Conservation (phyloP, 768 basidiomycete species). For the Aureoboletus auriporus region DNA sequence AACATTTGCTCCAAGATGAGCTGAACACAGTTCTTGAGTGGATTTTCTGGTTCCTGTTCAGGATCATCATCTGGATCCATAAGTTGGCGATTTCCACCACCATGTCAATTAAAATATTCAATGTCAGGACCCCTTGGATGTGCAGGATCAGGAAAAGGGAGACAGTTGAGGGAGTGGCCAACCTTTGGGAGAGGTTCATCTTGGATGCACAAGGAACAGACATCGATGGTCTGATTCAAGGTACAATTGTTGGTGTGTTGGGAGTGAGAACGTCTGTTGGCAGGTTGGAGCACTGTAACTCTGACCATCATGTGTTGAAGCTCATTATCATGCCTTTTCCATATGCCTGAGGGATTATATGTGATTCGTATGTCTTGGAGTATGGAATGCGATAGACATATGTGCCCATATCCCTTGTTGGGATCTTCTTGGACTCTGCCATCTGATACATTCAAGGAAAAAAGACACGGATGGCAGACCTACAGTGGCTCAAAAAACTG, state of each 20-base stretch:
- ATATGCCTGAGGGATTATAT: too few relatives aligned
- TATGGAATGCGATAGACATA: background rate
- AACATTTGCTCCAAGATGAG: background rate
- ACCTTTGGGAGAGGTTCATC: background rate
- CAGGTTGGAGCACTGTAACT: too few relatives aligned
- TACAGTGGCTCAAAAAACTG: too few relatives aligned
- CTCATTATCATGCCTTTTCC: too few relatives aligned
- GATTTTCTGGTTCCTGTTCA: background rate
- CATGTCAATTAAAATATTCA: background rate
- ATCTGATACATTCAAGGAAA: conserved; percentile 1
- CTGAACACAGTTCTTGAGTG: background rate
- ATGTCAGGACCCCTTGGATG: conserved; percentile 10
- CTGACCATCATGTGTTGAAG: too few relatives aligned
- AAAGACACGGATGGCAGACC: background rate
- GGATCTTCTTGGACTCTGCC: background rate
- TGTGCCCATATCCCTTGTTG: background rate
- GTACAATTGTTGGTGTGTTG: background rate
- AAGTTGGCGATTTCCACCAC: background rate
- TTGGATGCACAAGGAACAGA: background rate
- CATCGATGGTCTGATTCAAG: background rate
- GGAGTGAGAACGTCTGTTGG: background rate
- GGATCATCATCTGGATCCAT: background rate
- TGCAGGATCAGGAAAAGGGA: background rate
- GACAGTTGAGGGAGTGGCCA: background rate
- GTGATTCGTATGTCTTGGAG: background rate